A percentile compares a stretch with the other conserved stretches of the same genome.
These are phyloP conservation scores for Penicillium cataractarum DNA, from an alignment of 495 filamentous ascomycete genomes.

Conservation along the genomic window DNA sequence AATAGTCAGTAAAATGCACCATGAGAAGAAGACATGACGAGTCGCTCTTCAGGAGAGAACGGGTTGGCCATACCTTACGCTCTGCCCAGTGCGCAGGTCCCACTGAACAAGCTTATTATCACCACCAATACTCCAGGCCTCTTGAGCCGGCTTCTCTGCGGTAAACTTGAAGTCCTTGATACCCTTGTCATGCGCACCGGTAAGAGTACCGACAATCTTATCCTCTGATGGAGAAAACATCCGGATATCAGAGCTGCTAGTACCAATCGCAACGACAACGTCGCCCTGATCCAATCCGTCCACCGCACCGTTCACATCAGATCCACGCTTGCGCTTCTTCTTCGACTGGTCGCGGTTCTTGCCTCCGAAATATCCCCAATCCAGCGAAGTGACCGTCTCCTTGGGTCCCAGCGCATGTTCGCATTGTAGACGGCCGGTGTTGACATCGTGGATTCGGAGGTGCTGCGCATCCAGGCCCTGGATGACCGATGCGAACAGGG, in stretches of 20 bases:
- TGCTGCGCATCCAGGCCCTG: conserved; percentile 62
- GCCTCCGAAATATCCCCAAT: conserved; percentile 56
- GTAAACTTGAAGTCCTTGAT: conserved; percentile 63
- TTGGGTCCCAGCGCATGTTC: conserved; percentile 57
- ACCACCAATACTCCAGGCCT: conserved; percentile 63
- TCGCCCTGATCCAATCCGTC: conserved; percentile 43
- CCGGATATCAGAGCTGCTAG: conserved; percentile 55
- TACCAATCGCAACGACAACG: conserved; percentile 58
- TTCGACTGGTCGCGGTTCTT: conserved; percentile 48
- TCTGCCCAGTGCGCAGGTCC: conserved; percentile 55
- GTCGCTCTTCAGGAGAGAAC: no score
- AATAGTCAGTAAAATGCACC: neutral
- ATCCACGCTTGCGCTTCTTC: conserved; percentile 61
- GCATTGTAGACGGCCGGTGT: conserved; percentile 58
- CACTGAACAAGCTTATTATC: conserved; percentile 65
- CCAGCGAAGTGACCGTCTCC: conserved; percentile 57
- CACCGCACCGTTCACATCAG: conserved; percentile 46
- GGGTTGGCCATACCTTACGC: conserved; percentile 43
- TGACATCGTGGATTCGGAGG: conserved; percentile 62
- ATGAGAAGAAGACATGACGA: no score
- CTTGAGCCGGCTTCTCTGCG: conserved; percentile 38
- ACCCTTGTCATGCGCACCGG: conserved; percentile 55
- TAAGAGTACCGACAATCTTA: conserved; percentile 52
- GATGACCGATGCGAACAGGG: conserved; percentile 63
- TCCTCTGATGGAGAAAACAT: conserved; percentile 59